A percentile compares a stretch with the other conserved stretches of the same genome.
phyloP scores from a whole-genome alignment of 2,329 filamentous ascomycete genomes.

The Exutisphaerella laricina region DNA sequence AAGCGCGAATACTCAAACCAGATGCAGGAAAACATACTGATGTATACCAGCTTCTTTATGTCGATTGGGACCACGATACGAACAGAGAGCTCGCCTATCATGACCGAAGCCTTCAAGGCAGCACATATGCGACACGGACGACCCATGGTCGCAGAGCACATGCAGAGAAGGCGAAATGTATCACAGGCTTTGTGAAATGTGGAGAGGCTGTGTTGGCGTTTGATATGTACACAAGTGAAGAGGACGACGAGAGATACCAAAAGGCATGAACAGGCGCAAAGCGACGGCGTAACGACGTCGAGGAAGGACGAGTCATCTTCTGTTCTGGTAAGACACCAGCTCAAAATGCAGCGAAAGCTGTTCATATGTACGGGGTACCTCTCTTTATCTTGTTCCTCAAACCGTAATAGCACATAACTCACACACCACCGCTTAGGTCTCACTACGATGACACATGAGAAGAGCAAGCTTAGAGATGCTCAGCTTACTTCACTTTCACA shows the following conservation, averaged over 20 bases:
- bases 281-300: neutral
- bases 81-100: conserved; percentile 74
- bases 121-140: conserved; percentile 55
- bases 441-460: too few species aligned
- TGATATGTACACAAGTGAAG: conserved; percentile 28
- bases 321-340: too few species aligned
- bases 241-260: conserved; percentile 1
- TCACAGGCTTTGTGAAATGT: conserved; percentile 14
- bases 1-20: conserved; percentile 32
- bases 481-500: too few species aligned
- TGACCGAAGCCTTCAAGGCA: conserved; percentile 68
- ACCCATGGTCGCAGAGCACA: conserved; percentile 58
- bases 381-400: too few species aligned
- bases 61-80: conserved; percentile 95
- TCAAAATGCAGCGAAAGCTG: too few species aligned
- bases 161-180: conserved; percentile 13
- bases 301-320: too few species aligned
- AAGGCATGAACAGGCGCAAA: conserved; percentile 1
- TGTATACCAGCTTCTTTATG: conserved; percentile 76
- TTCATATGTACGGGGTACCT: too few species aligned
- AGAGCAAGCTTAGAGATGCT: too few species aligned
- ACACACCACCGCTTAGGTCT: too few species aligned
- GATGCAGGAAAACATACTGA: neutral
- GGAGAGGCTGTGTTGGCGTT: neutral
- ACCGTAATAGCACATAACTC: too few species aligned